A percentile compares a stretch with the other conserved stretches of the same genome.
These are phyloP conservation scores for Begonia masoniana DNA, from an alignment of 306 rosid genomes.

Conservation along the genomic window DNA sequence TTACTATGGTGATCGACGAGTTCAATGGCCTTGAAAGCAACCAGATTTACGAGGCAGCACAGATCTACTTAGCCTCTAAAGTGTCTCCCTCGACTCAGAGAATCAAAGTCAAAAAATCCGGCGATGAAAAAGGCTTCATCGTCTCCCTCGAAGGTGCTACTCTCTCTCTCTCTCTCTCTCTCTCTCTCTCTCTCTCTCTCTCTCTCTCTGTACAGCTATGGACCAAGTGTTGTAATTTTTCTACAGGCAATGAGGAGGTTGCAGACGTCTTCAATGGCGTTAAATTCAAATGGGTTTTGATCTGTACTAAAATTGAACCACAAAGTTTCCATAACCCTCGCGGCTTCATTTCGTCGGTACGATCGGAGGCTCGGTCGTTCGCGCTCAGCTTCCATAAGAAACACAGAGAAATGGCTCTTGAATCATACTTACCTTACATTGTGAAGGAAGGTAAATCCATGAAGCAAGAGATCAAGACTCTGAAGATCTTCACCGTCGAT, in stretches of 20 bases:
- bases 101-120: constrained; percentile 45
- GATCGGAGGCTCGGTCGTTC: constrained; percentile 35
- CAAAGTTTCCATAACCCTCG: constrained; percentile 12
- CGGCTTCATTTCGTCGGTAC: neutral
- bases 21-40: constrained; percentile 36
- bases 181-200: too few relatives aligned
- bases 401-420: constrained; percentile 23
- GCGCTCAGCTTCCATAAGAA: constrained; percentile 55
- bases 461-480: constrained; percentile 27
- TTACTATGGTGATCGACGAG: constrained; percentile 72
- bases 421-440: constrained; percentile 35
- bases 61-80: constrained; percentile 41
- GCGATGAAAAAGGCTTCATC: constrained; percentile 41
- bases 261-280: constrained; percentile 27
- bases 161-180: too few relatives aligned
- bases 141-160: constrained; percentile 39
- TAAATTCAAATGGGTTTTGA: constrained; percentile 34
- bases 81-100: constrained; percentile 34
- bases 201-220: too few relatives aligned
- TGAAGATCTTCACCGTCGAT: constrained; percentile 57
- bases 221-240: too few relatives aligned
- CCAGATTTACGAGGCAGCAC: constrained; percentile 67
- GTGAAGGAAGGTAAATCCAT: constrained; percentile 33
- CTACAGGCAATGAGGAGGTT: constrained; percentile 23
- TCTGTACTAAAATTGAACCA: constrained; percentile 25